Evolutionary conservation across 2,329 filamentous ascomycete species (phyloP).

Genomic region (Exophiala sp.): DNA sequence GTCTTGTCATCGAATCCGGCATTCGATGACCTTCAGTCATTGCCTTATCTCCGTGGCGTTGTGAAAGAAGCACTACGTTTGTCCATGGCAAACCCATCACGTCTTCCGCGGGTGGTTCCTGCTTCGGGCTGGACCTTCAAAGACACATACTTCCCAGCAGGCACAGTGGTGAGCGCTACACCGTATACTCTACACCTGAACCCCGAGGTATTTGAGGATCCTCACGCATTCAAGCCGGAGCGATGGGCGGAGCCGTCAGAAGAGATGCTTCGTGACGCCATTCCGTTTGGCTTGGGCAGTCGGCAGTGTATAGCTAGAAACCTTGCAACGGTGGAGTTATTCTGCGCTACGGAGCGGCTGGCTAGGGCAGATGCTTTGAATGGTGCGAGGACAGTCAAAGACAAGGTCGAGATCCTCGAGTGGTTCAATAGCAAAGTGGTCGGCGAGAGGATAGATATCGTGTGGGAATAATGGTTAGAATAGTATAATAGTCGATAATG

Average conservation of each 20-base stretch:
- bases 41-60: conserved; percentile 49
- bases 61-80: conserved; percentile 51
- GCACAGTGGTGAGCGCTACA: conserved; percentile 46
- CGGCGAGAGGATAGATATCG: conserved; percentile 43
- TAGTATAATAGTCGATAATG: too few relatives aligned
- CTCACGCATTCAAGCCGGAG: conserved; percentile 46
- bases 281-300: conserved; percentile 50
- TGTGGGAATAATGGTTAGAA: conserved; percentile 15
- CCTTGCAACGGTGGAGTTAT: conserved; percentile 46
- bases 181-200: conserved; percentile 49
- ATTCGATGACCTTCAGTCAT: conserved; percentile 33
- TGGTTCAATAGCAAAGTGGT: conserved; percentile 57
- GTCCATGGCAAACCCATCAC: conserved; percentile 51
- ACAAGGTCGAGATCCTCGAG: conserved; percentile 50
- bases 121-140: conserved; percentile 37
- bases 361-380: conserved; percentile 43
- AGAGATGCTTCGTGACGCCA: conserved; percentile 43
- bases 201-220: conserved; percentile 41
- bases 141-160: conserved; percentile 39
- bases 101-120: conserved; percentile 49
- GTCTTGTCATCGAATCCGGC: conserved; percentile 15
- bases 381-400: conserved; percentile 41
- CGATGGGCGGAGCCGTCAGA: conserved; percentile 44
- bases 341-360: conserved; percentile 41
- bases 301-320: conserved; percentile 52